Base-by-base conservation (phyloP, 176 grass and related monocot genomes). In the Pharus latifolius region DNA sequence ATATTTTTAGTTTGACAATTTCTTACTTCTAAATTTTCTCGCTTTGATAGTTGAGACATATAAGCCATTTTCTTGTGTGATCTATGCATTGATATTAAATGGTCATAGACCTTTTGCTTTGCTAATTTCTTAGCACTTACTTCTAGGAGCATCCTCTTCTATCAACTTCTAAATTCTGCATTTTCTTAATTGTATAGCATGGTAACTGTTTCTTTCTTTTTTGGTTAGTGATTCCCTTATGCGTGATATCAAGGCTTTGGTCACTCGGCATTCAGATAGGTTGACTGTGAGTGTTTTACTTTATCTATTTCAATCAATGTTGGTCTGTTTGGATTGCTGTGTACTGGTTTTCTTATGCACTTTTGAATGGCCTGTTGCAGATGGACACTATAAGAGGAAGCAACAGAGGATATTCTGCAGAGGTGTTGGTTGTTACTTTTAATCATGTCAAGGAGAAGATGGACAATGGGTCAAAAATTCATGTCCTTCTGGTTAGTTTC, bases 401-500 rank as follows among this genome's bases (percentile, higher is more conserved):
- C 59, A 86, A 88, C 58, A 83, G 72, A 70, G 95, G 90, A 2
- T 98, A 98, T 79, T 70, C 66, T 22, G 84, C 87, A n/a, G 82
- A 94, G 63, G 60, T 98, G 44, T 78, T 73, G 25, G 81, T 88
- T 16, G 79, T 98, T 61, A 98, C 95, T 33, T 98, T 93, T 75
- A 88, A 91, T 78, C 63, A 80, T 19, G 8, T 56, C 10, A 88
- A 75, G 52, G 81, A 83, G 79, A 49, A 60, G 14, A 65, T 41
- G 18, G 49, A 64, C 7, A 78, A 88, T 31, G 72, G 67, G n/a
- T 80, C 84, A 0, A 94, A 91, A 56, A 76, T 91, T 45, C 73
- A 85, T n/a, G 70, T 98, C 60, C 90, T 98, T 81, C 72, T 98
- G 87, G 95, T 98, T 25, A 77, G 95, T 94, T 78, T 58, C 73